Conservation (phyloP, 2,329 filamentous ascomycete species). For the Penicillium olsonii region DNA sequence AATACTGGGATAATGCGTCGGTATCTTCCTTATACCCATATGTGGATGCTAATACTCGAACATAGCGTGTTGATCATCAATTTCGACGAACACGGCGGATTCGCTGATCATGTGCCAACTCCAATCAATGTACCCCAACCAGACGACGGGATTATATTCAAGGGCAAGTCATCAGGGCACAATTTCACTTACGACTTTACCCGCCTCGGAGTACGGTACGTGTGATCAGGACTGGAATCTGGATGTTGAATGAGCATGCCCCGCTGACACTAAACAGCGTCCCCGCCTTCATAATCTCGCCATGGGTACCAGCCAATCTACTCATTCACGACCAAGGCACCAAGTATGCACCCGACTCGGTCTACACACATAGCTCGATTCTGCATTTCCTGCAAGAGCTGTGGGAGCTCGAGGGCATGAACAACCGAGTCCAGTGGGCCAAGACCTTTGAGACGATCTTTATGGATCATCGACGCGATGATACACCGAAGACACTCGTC, state of each 20-base stretch:
- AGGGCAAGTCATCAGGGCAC: conserved; percentile 31
- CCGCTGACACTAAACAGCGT: too few species aligned
- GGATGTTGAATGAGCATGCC: too few species aligned
- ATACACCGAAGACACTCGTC: conserved; percentile 32
- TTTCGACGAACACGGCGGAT: conserved; percentile 46
- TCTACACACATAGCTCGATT: conserved; percentile 43
- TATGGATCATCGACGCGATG: conserved; percentile 17
- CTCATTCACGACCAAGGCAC: conserved; percentile 43
- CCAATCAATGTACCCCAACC: conserved; percentile 39
- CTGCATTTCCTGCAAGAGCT: conserved; percentile 45
- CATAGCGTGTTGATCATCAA: conserved; percentile 41
- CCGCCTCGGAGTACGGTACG: conserved; percentile 40
- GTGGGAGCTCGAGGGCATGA: conserved; percentile 42
- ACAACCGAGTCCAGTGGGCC: conserved; percentile 46
- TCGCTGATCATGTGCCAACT: conserved; percentile 43
- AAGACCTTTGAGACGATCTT: conserved; percentile 45
- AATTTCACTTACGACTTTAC: conserved; percentile 42
- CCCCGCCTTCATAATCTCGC: conserved; percentile 41
- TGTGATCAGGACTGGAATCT: too few species aligned
- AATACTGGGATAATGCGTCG: conserved; percentile 42
- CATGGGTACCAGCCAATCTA: conserved; percentile 33
- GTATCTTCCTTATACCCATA: neutral
- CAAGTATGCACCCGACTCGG: conserved; percentile 37
- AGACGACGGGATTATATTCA: conserved; percentile 36
- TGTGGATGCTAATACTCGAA: neutral